Evolutionary conservation across 139 green algal genomes (phyloP).

Genomic region (Eudorina sp.): DNA sequence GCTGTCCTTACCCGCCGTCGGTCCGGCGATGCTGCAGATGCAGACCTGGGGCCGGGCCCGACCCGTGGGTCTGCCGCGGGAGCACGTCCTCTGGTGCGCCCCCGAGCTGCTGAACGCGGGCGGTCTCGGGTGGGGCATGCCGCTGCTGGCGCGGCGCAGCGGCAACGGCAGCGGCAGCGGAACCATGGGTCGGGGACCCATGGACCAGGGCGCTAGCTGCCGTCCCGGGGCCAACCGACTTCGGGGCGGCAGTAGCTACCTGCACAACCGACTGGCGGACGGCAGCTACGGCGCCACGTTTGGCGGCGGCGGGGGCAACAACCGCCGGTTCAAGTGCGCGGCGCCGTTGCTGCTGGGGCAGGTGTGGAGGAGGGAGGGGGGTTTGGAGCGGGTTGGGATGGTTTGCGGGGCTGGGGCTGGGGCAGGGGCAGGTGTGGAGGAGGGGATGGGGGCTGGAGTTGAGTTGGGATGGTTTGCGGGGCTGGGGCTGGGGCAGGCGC

Average conservation of each 20-base stretch:
- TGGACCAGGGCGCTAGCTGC: neutral
- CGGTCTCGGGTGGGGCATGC: constrained; percentile 10
- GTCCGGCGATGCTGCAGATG: constrained; percentile 30
- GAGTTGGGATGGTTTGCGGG: too few relatives aligned
- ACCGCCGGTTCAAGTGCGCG: neutral
- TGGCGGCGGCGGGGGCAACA: neutral
- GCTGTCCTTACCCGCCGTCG: constrained; percentile 11
- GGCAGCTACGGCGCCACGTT: constrained; percentile 14
- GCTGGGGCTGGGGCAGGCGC: too few relatives aligned
- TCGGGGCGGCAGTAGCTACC: neutral
- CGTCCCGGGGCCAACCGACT: neutral
- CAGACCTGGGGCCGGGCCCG: constrained; percentile 43
- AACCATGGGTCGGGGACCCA: neutral
- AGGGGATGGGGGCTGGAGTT: too few relatives aligned
- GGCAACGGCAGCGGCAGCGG: constrained; percentile 10
- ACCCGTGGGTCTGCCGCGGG: constrained; percentile 15
- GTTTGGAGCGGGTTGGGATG: neutral
- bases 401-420: too few relatives aligned
- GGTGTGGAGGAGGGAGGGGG: neutral
- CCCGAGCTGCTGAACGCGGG: constrained; percentile 31
- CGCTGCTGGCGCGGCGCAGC: neutral
- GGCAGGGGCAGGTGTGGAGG: too few relatives aligned
- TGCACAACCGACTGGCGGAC: neutral
- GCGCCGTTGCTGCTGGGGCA: constrained; percentile 29
- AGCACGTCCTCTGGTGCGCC: constrained; percentile 29